Conservation (phyloP, 139 green algal genomes). For the Micractinium sp. region DNA sequence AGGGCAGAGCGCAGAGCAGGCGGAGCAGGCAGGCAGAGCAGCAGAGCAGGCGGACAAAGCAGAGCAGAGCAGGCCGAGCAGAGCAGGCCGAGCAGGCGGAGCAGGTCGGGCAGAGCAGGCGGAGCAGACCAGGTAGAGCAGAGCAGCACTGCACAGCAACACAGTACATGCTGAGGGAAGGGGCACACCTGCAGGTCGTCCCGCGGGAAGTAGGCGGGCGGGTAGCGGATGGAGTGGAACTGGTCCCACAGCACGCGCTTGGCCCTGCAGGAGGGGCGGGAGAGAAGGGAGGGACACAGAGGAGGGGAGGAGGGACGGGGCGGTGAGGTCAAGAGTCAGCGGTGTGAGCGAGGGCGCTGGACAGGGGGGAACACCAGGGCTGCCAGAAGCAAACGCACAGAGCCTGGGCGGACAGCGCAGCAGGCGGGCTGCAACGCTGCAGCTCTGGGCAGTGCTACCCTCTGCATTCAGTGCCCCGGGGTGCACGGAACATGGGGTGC, state of each 20-base stretch:
- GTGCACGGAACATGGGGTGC: not conserved
- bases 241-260: slow-evolving; percentile 96
- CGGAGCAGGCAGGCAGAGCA: not conserved
- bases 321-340: too few relatives aligned
- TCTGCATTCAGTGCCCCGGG: too few relatives aligned
- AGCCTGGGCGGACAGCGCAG: too few relatives aligned
- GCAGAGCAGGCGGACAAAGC: not conserved
- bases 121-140: too few relatives aligned
- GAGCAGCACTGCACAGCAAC: not conserved
- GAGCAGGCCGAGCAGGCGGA: too few relatives aligned
- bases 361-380: too few relatives aligned
- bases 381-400: not conserved
- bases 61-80: too few relatives aligned
- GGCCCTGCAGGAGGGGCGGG: slow-evolving; percentile 35
- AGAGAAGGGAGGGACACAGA: not conserved
- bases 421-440: too few relatives aligned
- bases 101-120: too few relatives aligned
- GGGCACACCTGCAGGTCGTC: slow-evolving; percentile 79
- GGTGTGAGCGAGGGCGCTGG: too few relatives aligned
- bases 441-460: too few relatives aligned
- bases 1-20: too few relatives aligned
- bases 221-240: slow-evolving; percentile 96
- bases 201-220: slow-evolving; percentile 93
- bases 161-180: not conserved
- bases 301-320: not conserved